A percentile compares a stretch with the other conserved stretches of the same genome.
phyloP scores from a whole-genome alignment of 345 rosid species.

The Mangifera indica region DNA sequence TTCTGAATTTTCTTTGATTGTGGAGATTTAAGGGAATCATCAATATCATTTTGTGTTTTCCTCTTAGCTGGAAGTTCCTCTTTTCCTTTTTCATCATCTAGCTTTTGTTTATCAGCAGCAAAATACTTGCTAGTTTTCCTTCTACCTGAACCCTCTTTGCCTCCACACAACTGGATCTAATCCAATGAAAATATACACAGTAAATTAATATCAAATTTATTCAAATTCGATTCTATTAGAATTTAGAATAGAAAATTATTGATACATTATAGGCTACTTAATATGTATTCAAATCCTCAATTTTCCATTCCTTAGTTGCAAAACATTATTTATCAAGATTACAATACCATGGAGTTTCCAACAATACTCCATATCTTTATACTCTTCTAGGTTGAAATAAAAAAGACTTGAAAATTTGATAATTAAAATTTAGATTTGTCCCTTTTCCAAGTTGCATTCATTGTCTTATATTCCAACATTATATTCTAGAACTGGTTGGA shows the following conservation, averaged over 20 bases:
- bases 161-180: slow-evolving; percentile 40
- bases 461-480: too few relatives aligned
- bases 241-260: too few relatives aligned
- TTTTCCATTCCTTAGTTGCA: not conserved
- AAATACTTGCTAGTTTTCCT: slow-evolving; percentile 96
- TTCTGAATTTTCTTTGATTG: slow-evolving; percentile 51
- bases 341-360: not conserved
- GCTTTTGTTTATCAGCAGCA: slow-evolving; percentile 59
- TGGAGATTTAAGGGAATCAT: slow-evolving; percentile 41
- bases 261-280: too few relatives aligned
- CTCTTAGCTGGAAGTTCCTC: slow-evolving; percentile 64
- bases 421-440: not conserved
- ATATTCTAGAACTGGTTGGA: too few relatives aligned
- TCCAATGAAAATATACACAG: not conserved
- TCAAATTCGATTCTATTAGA: too few relatives aligned
- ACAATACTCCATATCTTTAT: not conserved
- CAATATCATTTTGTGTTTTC: slow-evolving; percentile 44
- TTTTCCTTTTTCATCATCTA: slow-evolving; percentile 51
- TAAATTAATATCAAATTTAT: not conserved
- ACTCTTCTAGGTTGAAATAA: not conserved
- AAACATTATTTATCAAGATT: not conserved
- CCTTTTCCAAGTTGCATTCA: not conserved
- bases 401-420: not conserved
- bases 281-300: not conserved
- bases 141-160: slow-evolving; percentile 52